Conservation (phyloP, 2,329 filamentous ascomycete species). For the Trichothecium sympodiale region DNA sequence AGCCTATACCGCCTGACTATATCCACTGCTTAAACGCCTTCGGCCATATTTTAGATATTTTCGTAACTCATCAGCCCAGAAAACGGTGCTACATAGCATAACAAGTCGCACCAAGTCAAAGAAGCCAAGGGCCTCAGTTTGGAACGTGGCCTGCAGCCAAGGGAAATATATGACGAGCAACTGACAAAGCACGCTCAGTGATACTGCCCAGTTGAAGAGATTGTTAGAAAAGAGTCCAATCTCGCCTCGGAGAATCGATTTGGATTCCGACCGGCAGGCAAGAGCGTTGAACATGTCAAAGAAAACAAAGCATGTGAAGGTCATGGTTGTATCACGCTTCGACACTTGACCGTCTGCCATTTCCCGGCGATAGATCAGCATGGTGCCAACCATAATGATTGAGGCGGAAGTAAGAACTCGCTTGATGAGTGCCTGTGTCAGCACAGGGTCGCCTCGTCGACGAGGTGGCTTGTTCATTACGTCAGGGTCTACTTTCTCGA, state of each 20-base stretch:
- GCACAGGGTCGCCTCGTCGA: conserved; percentile 74
- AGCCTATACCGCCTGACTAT: conserved; percentile 53
- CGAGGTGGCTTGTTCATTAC: conserved; percentile 87
- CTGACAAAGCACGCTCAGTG: conserved; percentile 75
- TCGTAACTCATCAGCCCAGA: conserved; percentile 86
- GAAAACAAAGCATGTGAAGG: conserved; percentile 95
- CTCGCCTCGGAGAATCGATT: conserved; percentile 80
- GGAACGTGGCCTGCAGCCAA: conserved; percentile 86
- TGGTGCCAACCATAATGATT: conserved; percentile 87
- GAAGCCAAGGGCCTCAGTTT: conserved; percentile 75
- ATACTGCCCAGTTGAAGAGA: conserved; percentile 94
- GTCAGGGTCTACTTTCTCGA: conserved; percentile 86
- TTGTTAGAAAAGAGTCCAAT: conserved; percentile 74
- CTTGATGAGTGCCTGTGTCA: conserved; percentile 72
- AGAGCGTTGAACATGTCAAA: conserved; percentile 99
- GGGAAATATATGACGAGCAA: conserved; percentile 89
- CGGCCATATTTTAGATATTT: conserved; percentile 63
- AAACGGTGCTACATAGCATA: conserved; percentile 74
- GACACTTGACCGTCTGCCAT: conserved; percentile 82
- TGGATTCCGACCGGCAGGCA: conserved; percentile 81
- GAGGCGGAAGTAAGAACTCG: conserved; percentile 79
- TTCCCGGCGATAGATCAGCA: conserved; percentile 83
- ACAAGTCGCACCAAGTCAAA: conserved; percentile 65
- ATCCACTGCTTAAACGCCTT: conserved; percentile 45
- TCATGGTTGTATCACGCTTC: conserved; percentile 96